phyloP scores from a whole-genome alignment of 257 asterid species.

The Orobanche coerulescens region DNA sequence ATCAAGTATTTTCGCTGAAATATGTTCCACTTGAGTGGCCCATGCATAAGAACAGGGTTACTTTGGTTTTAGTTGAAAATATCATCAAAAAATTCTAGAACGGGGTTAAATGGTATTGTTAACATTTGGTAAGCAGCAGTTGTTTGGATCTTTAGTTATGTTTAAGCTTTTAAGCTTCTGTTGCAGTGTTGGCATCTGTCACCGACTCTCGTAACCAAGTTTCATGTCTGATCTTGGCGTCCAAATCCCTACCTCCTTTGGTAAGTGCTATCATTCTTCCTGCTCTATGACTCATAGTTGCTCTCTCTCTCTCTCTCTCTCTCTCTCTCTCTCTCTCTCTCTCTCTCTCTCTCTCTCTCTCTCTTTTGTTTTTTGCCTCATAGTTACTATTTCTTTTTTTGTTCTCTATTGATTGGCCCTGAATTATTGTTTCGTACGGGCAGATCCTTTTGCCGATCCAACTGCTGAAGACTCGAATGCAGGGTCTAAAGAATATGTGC shows the following conservation, averaged over 20 bases:
- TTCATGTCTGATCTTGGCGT: conserved; percentile 85
- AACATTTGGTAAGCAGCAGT: neutral
- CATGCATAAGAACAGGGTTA: neutral
- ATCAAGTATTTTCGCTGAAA: neutral
- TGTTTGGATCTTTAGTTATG: neutral
- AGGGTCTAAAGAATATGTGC: conserved; percentile 73
- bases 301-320: neutral
- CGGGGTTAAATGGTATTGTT: neutral
- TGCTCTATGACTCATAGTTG: neutral
- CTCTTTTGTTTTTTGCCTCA: neutral
- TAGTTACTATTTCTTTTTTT: neutral
- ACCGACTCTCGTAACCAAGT: conserved; percentile 35
- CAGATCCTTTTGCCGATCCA: conserved; percentile 89
- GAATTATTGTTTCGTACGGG: neutral
- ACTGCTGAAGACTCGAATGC: conserved; percentile 75
- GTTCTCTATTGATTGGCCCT: neutral
- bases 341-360: neutral
- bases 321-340: neutral
- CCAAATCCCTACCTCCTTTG: conserved; percentile 60
- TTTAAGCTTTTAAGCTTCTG: conserved; percentile 4
- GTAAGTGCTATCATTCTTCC: conserved; percentile 27
- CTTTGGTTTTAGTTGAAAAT: neutral
- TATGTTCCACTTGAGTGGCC: neutral
- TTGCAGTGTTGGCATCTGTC: conserved; percentile 25
- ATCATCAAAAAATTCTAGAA: neutral